Evolutionary conservation across 2,329 filamentous ascomycete genomes (phyloP).

Genomic region (Fusarium chaquense): DNA sequence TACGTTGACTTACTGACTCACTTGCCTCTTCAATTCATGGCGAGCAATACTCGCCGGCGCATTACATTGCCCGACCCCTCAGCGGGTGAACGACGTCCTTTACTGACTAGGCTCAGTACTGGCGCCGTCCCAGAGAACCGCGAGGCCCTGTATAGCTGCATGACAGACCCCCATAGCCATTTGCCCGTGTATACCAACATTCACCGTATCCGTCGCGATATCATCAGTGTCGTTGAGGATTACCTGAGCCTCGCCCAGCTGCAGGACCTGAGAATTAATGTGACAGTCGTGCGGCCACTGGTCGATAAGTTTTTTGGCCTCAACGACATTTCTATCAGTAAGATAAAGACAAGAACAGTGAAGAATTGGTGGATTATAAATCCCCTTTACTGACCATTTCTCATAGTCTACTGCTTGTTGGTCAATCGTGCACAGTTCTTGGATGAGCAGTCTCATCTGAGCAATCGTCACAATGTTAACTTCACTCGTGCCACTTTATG

Average conservation of each 20-base stretch:
- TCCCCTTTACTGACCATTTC: slow-evolving; percentile 11
- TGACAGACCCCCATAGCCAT: slow-evolving; percentile 68
- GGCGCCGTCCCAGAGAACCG: slow-evolving; percentile 44
- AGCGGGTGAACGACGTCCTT: slow-evolving; percentile 52
- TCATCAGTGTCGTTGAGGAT: slow-evolving; percentile 72
- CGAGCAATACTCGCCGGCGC: slow-evolving; percentile 45
- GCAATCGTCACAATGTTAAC: slow-evolving; percentile 84
- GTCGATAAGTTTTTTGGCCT: slow-evolving; percentile 86
- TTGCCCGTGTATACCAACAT: slow-evolving; percentile 83
- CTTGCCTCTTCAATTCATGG: slow-evolving; percentile 35
- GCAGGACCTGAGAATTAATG: slow-evolving; percentile 83
- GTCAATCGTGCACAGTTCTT: slow-evolving; percentile 86
- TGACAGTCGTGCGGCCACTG: slow-evolving; percentile 80
- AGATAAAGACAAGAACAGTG: slow-evolving; percentile 37
- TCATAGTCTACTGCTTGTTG: slow-evolving; percentile 80
- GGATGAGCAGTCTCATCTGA: slow-evolving; percentile 79
- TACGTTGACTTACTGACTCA: neutral
- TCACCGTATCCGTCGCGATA: slow-evolving; percentile 75
- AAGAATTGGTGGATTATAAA: neutral
- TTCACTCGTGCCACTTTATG: slow-evolving; percentile 82
- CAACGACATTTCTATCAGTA: slow-evolving; percentile 82
- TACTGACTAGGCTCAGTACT: slow-evolving; percentile 52
- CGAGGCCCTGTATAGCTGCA: slow-evolving; percentile 63
- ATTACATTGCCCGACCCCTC: slow-evolving; percentile 49
- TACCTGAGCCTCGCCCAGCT: slow-evolving; percentile 79